Evolutionary conservation across 148 eudicot species (phyloP), one percentile per base, ranked within the genome.

Genomic region (Salicornia ramosissima): DNA sequence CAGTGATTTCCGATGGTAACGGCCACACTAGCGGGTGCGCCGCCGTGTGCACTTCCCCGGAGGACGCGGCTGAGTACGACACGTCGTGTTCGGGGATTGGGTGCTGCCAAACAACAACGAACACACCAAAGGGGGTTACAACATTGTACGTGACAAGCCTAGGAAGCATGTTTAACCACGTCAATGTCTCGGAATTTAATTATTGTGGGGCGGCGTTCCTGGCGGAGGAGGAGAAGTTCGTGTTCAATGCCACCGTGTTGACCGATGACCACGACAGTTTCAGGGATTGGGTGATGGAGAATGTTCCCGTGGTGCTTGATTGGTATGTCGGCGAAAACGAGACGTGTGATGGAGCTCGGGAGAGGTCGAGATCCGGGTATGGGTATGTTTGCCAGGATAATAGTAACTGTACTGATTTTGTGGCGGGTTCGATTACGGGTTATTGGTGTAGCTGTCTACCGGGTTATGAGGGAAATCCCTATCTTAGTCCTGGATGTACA

Each of bases 91-190:
- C n/a, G n/a, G n/a, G n/a, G n/a, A n/a, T n/a, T n/a, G 89, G 87
- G 4, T 87, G 92, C 31, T 83, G 92, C 65, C 87, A 81, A 78
- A 78, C 78, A 0, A 43, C 77, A n/a, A n/a, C n/a, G n/a, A n/a
- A n/a, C 7, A 64, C 83, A 2, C 82, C 83, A 0, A 79, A 72
- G 52, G 89, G 87, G 0, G 77, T 75, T 9, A 80, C n/a, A n/a
- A n/a, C n/a, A n/a, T n/a, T n/a, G n/a, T n/a, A n/a, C n/a, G n/a
- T n/a, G n/a, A n/a, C n/a, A n/a, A n/a, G n/a, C n/a, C n/a, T n/a
- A n/a, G n/a, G n/a, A n/a, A n/a, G n/a, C n/a, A n/a, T n/a, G n/a
- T n/a, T n/a, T n/a, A n/a, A n/a, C n/a, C n/a, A 74, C 69, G 72
- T 78, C 0, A 5, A 30, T 0, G 71, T 80, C 0, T 71, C 63